Conservation (phyloP, 345 rosid species). For the Euclidium syriacum region DNA sequence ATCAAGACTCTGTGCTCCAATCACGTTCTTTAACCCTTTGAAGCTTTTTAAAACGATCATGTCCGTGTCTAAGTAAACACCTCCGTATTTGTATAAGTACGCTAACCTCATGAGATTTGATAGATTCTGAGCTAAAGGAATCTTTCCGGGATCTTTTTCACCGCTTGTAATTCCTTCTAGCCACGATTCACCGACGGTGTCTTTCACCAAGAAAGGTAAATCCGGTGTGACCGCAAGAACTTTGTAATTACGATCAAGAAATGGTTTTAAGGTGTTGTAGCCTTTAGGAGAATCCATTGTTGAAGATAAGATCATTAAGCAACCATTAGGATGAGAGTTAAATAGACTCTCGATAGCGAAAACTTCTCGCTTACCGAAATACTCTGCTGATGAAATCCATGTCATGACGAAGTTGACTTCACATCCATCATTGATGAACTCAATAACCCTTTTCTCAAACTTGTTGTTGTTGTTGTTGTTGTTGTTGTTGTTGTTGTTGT, state of each 20-base stretch:
- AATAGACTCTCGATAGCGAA: conserved; percentile 57
- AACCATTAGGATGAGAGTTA: conserved; percentile 51
- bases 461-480: too few species aligned
- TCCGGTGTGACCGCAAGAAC: conserved; percentile 58
- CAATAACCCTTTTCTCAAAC: conserved; percentile 42
- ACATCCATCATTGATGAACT: conserved; percentile 43
- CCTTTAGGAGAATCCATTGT: conserved; percentile 58
- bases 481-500: too few species aligned
- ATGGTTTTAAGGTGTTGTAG: conserved; percentile 45
- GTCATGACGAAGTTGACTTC: conserved; percentile 62
- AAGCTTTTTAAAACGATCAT: conserved; percentile 54
- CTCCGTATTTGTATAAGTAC: conserved; percentile 67
- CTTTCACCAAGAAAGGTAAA: conserved; percentile 47
- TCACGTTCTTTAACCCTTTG: conserved; percentile 44
- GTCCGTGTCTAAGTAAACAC: conserved; percentile 73
- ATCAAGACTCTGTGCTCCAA: conserved; percentile 62
- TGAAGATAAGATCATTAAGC: conserved; percentile 58
- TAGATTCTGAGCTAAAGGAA: conserved; percentile 61
- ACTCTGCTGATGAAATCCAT: conserved; percentile 54
- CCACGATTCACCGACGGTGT: conserved; percentile 65
- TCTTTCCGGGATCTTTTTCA: conserved; percentile 59
- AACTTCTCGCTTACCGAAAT: conserved; percentile 47
- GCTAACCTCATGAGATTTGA: conserved; percentile 68
- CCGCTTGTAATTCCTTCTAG: conserved; percentile 47
- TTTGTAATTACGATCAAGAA: conserved; percentile 44